Base-by-base conservation (phyloP, 1,284 basidiomycete species). In the Ceratobasidium sp. region DNA sequence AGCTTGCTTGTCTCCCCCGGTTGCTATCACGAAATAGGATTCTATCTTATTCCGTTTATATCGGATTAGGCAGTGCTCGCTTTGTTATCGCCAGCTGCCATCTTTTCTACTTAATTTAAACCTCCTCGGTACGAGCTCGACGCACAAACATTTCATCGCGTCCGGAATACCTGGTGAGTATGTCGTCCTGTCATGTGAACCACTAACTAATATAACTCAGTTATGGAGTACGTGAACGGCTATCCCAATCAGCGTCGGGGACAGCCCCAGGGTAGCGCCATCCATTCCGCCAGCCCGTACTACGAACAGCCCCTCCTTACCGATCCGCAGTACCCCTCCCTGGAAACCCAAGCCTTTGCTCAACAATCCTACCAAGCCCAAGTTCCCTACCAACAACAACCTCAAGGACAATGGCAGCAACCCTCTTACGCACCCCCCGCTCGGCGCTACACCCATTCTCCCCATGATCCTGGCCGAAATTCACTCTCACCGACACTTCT, bases 171-270 rank as follows among this genome's bases (percentile, higher is more conserved):
- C 36, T 41, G 36, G 36, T 41, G 11, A 4, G 36, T 41, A 4
- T 11, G 36, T 41, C 11, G 36, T 11, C 11, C 11, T 41, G 24
- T 51, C 24, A 17, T 17, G 17, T 51, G 50, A 51, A 24, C 50
- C 15, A 51, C 4, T 8, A 24, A 17, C 54, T 57, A 6, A 33
- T 29, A 29, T n/a, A 6, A 27, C 29, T n/a, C 19, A 36, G 59
- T 4, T 3, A 69, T 69, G 65, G 65, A 54, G 19, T 69, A 69
- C 27, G 64, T 50, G 19, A 50, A 69, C 5, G 14, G 29, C 17
- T 33, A 65, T 24, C 63, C 65, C 27, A 56, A 69, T 24, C 65
- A 69, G 53, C 65, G 65, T 51, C 65, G n/a, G n/a, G 65, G 11
- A 27, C 65, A 56, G 22, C 60, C 36, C 7, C 22, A 33, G 4